phyloP scores from a whole-genome alignment of 192 early-diverging fungal species.

The Linderina pennispora region DNA sequence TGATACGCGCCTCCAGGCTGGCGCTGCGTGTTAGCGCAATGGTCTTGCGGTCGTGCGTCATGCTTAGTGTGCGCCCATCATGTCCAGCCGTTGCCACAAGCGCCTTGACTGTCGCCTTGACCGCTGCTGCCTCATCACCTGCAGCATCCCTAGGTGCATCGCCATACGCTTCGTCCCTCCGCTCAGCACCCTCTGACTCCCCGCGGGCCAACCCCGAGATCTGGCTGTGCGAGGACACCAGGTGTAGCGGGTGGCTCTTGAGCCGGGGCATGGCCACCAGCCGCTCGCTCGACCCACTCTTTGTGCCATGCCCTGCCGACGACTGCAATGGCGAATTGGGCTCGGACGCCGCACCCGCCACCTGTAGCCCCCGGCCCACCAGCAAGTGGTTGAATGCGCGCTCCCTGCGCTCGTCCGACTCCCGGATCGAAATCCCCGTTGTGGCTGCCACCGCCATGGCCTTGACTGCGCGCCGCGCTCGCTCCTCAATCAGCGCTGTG shows the following conservation, averaged over 20 bases:
- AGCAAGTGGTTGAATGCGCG: slow-evolving; percentile 20
- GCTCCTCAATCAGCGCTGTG: slow-evolving; percentile 21
- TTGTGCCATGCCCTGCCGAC: slow-evolving; percentile 2
- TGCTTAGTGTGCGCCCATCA: slow-evolving; percentile 35
- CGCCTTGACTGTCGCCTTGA: no score
- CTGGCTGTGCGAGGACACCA: slow-evolving; percentile 13
- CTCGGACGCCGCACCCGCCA: not conserved
- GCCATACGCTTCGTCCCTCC: not conserved
- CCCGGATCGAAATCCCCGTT: slow-evolving; percentile 33
- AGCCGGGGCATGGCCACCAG: not conserved
- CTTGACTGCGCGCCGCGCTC: slow-evolving; percentile 34
- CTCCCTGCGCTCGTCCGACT: slow-evolving; percentile 21
- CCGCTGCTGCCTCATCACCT: not conserved
- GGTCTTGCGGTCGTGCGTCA: slow-evolving; percentile 21
- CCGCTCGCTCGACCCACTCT: slow-evolving; percentile 1
- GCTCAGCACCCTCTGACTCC: slow-evolving; percentile 1
- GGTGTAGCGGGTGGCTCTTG: slow-evolving; percentile 14
- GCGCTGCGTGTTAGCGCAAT: slow-evolving; percentile 31
- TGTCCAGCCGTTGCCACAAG: slow-evolving; percentile 21
- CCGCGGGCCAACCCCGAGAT: not conserved
- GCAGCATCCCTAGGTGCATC: not conserved
- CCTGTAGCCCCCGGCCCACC: slow-evolving; percentile 8
- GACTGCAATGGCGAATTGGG: not conserved
- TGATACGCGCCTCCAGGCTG: slow-evolving; percentile 41
- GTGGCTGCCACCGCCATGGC: slow-evolving; percentile 43